Evolutionary conservation across 2,329 filamentous ascomycete species (phyloP), one percentile per base, ranked within the genome.

Genomic region (Talaromyces piceae): DNA sequence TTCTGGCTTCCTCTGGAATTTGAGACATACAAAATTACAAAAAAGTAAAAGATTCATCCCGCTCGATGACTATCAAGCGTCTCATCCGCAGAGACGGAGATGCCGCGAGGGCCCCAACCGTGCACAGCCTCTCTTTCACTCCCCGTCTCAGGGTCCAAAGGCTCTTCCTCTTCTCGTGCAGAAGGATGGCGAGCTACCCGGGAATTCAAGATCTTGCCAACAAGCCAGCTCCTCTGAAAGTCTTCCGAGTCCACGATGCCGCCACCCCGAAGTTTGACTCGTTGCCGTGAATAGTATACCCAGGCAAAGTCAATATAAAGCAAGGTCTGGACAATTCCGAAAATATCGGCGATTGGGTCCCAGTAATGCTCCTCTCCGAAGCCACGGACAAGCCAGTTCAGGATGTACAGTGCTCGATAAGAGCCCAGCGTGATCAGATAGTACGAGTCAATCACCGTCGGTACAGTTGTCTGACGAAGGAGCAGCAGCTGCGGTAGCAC

Each of bases 361-460:
- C 83, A 82, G 56, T 76, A 73, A 39, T 73, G 67, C 59, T 81
- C 79, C 26, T 76, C 73, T 8, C 76, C 74, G 61, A 87, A 82
- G 20, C 81, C 70, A 53, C 87, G 82, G 55, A 81, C 73, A 59
- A 96, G 84, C 91, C 91, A 97, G 68, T 95, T 96, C 45, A 95
- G 69, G 54, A 95, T 84, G 71, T 97, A 96, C 55, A 96, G 81
- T 45, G 77, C 87, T 52, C 91, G 87, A 72, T 96, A 97, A 11
- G 85, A 85, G 30, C 91, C 91, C 1, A 96, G 80, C 0, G 89
- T 83, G 46, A 93, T 76, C 50, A 97, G 86, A 70, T 97, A 97
- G 73, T 87, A 95, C n/a, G 88, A 95, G 67, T 95, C 88, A 71
- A 97, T 91, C 44, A 96, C 91, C 45, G 91, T 97, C 0, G 91